phyloP scores from a whole-genome alignment of 192 early-diverging fungal species.

The Backusella westeae region DNA sequence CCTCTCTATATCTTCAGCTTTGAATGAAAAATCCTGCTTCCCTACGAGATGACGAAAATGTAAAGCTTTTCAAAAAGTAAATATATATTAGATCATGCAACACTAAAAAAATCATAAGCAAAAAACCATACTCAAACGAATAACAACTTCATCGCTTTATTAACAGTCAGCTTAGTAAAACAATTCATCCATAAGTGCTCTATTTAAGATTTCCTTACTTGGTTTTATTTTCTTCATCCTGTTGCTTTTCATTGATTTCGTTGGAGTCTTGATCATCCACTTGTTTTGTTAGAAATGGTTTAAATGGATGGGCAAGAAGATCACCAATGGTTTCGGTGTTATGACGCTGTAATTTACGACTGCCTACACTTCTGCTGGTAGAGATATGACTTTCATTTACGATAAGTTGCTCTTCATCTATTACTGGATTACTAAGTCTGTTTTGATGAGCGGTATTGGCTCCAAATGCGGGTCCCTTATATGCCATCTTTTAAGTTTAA shows the following conservation, averaged over 20 bases:
- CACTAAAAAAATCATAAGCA: neutral
- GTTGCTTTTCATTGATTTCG: constrained; percentile 9
- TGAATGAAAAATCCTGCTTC: constrained; percentile 26
- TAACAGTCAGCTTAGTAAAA: neutral
- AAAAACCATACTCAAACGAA: neutral
- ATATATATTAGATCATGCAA: neutral
- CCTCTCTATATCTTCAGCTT: neutral
- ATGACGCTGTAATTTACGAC: constrained; percentile 11
- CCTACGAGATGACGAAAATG: constrained; percentile 34
- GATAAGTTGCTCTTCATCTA: neutral
- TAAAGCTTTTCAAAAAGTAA: constrained; percentile 16
- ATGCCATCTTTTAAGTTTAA: neutral
- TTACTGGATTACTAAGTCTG: neutral
- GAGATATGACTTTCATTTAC: neutral
- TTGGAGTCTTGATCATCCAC: constrained; percentile 4
- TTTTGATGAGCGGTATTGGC: neutral
- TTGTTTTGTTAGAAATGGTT: constrained; percentile 13
- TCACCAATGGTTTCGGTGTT: constrained; percentile 38
- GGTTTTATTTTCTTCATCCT: neutral
- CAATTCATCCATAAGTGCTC: too few relatives aligned
- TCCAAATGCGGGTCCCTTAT: neutral
- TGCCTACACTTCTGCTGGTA: neutral
- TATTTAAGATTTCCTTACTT: neutral
- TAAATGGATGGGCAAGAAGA: constrained; percentile 23
- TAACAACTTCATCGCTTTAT: neutral